Conservation (phyloP, 495 filamentous ascomycete species). For the Peziza echinospora region DNA sequence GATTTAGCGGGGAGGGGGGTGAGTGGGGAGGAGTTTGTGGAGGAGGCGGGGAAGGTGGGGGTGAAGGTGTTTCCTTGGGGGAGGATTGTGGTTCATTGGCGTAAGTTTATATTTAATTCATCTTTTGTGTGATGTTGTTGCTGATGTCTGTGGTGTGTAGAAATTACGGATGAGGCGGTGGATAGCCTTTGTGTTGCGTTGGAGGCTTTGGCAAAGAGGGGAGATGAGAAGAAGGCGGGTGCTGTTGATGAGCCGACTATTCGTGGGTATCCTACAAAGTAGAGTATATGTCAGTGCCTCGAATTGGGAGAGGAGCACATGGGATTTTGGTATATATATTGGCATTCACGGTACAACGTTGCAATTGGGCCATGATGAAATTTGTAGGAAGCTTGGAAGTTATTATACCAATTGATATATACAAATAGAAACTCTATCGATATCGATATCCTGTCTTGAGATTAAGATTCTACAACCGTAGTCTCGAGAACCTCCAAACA, state of each 20-base stretch:
- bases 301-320: too few species aligned
- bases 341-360: background rate
- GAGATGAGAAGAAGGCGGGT: background rate
- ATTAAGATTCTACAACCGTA: background rate
- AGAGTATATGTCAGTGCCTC: too few species aligned
- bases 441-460: background rate
- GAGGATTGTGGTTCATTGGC: conserved; percentile 43
- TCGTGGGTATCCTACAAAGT: too few species aligned
- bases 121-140: background rate
- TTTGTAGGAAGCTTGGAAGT: too few species aligned
- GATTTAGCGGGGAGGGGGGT: conserved; percentile 39
- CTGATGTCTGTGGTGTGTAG: background rate
- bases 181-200: background rate
- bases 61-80: conserved; percentile 28
- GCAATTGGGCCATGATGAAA: too few species aligned
- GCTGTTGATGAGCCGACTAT: background rate
- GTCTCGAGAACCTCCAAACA: background rate
- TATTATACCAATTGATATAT: background rate
- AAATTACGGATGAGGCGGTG: background rate
- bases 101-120: conserved; percentile 5
- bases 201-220: background rate
- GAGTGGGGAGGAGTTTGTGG: conserved; percentile 24
- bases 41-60: conserved; percentile 31
- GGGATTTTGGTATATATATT: background rate
- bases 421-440: background rate